Evolutionary conservation across 2,329 filamentous ascomycete species (phyloP).

Genomic region (Mycosphaerella sp.): DNA sequence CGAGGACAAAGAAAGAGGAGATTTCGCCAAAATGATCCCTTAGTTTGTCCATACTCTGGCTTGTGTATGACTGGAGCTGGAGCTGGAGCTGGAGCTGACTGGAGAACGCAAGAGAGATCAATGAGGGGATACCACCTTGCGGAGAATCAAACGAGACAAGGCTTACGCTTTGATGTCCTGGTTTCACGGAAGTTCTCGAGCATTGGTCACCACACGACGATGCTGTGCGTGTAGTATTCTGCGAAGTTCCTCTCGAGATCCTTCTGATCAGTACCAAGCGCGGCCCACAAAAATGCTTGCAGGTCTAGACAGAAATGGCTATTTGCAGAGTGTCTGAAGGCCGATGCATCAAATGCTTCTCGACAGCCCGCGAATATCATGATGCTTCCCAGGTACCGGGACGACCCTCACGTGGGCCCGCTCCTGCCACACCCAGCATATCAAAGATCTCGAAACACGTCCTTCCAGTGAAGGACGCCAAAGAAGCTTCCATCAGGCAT

Average conservation of each 20-base stretch:
- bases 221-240: neutral
- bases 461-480: neutral
- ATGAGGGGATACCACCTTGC: neutral
- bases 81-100: neutral
- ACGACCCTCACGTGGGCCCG: neutral
- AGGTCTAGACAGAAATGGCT: neutral
- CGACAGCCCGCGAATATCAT: neutral
- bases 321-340: neutral
- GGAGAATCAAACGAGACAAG: no score
- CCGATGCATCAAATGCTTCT: neutral
- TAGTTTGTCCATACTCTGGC: neutral
- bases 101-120: neutral
- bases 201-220: neutral
- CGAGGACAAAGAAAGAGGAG: slow-evolving; percentile 42
- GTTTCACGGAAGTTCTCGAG: neutral
- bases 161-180: neutral
- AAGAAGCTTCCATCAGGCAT: neutral
- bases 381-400: neutral
- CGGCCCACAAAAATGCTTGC: neutral
- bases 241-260: neutral
- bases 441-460: neutral
- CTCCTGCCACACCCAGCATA: neutral
- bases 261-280: neutral
- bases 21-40: neutral
- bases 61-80: neutral